Evolutionary conservation across 345 rosid genomes (phyloP).

Genomic region (Brassica rapa): DNA sequence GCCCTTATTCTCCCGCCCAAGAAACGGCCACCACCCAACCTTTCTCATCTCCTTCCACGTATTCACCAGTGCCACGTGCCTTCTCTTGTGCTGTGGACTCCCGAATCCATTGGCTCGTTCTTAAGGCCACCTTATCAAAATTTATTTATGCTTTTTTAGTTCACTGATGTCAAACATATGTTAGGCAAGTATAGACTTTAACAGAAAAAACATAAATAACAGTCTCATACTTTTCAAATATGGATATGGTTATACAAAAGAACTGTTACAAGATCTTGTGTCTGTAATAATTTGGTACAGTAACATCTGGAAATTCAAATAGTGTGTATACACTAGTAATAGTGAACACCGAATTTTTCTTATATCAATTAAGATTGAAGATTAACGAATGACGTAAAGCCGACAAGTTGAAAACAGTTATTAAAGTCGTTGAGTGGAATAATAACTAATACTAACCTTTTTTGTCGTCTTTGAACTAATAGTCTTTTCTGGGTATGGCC

Average conservation of each 20-base stretch:
- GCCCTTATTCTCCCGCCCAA: constrained; percentile 33
- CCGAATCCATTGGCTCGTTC: constrained; percentile 1
- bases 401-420: constrained; percentile 28
- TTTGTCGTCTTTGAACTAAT: too few species aligned
- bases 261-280: background rate
- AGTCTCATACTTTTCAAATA: background rate
- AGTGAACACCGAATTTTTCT: background rate
- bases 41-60: constrained; percentile 21
- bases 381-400: constrained; percentile 12
- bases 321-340: background rate
- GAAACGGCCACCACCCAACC: constrained; percentile 19
- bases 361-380: background rate
- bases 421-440: constrained; percentile 24
- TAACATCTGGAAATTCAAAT: background rate
- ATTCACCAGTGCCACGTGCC: constrained; percentile 14
- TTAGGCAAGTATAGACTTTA: background rate
- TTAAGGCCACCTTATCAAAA: constrained; percentile 1
- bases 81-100: background rate
- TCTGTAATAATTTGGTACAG: background rate
- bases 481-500: too few species aligned
- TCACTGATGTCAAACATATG: background rate
- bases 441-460: background rate
- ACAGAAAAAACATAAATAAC: background rate
- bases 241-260: background rate
- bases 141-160: background rate